Base-by-base conservation (phyloP, 208 protist species). In the Crithidia sp. region DNA sequence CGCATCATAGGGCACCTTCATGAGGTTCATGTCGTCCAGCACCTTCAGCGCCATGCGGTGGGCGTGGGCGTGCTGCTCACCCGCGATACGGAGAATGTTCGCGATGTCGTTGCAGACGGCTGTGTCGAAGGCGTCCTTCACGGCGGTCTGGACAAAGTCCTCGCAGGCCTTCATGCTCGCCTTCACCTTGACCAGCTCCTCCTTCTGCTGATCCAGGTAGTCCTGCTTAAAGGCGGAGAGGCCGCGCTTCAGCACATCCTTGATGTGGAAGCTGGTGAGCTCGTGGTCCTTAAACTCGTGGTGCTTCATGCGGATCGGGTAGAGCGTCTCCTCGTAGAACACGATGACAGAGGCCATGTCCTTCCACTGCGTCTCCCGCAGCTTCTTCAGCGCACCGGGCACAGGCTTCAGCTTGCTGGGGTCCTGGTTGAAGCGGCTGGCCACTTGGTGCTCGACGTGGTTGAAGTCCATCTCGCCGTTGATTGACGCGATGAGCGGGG, bases 241-340 rank as follows among this genome's bases (percentile, higher is more conserved):
- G 43, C 92, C 92, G 28, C 89, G 92, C 80, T 96, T 96, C 65
- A 96, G 81, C 55, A 93, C 84, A 83, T 96, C 92, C 76, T 96
- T 96, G 67, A 93, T 89, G 77, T 96, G 89, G 66, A 92, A 96
- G 58, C 57, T 86, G 9, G 83, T 86, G 54, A 96, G 85, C 69
- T 96, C 82, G 58, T 84, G 55, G 37, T 77, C 9, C 59, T 87
- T 84, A 82, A 83, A 91, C 72, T 86, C 82, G 77, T 77, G 65
- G 60, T 87, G 58, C 74, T 68, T 78, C 60, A 75, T 62, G 14
- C 92, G 89, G 49, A 88, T 90, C 6, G 87, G 89, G 77, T 91
- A 87, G 81, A 96, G 86, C 53, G 81, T 78, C 79, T 94, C 89
- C 83, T 96, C 92, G 67, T 96, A 96, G 72, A 92, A 92, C 7